Evolutionary conservation across 116 monocot species (phyloP).

Genomic region (Zostera marina): DNA sequence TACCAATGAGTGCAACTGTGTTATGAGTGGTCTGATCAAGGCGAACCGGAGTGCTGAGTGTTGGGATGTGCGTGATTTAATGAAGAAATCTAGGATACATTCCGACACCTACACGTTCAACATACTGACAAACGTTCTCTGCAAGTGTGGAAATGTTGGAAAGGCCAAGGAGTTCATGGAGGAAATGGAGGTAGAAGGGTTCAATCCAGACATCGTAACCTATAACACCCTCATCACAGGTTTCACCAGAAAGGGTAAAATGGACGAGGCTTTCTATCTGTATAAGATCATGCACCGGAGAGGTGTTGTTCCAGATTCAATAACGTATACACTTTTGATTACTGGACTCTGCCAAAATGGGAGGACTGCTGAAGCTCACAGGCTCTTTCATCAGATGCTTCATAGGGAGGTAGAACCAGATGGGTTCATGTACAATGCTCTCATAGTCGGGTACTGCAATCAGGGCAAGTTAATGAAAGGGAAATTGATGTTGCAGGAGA

Average conservation of each 20-base stretch:
- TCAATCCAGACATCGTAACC: conserved; percentile 64
- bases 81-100: conserved; percentile 23
- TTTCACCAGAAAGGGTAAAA: conserved; percentile 33
- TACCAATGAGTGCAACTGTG: conserved; percentile 29
- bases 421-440: conserved; percentile 19
- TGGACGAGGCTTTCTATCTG: conserved; percentile 19
- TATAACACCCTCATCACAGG: conserved; percentile 76
- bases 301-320: conserved; percentile 49
- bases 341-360: conserved; percentile 37
- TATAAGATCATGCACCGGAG: conserved; percentile 30
- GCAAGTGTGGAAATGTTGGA: conserved; percentile 20
- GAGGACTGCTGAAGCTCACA: conserved; percentile 28
- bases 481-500: conserved; percentile 29
- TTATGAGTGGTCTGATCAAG: conserved; percentile 25
- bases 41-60: conserved; percentile 12
- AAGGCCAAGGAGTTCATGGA: conserved; percentile 49
- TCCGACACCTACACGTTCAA: conserved; percentile 63
- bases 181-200: conserved; percentile 52
- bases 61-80: conserved; percentile 38
- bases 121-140: conserved; percentile 42
- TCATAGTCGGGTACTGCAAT: conserved; percentile 48
- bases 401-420: conserved; percentile 39
- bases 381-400: conserved; percentile 60
- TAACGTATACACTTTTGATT: conserved; percentile 54
- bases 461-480: conserved; percentile 37